A percentile compares a stretch with the other conserved stretches of the same genome.
Evolutionary conservation across 2,329 filamentous ascomycete genomes (phyloP).

Genomic region (Hypoxylon sp.): DNA sequence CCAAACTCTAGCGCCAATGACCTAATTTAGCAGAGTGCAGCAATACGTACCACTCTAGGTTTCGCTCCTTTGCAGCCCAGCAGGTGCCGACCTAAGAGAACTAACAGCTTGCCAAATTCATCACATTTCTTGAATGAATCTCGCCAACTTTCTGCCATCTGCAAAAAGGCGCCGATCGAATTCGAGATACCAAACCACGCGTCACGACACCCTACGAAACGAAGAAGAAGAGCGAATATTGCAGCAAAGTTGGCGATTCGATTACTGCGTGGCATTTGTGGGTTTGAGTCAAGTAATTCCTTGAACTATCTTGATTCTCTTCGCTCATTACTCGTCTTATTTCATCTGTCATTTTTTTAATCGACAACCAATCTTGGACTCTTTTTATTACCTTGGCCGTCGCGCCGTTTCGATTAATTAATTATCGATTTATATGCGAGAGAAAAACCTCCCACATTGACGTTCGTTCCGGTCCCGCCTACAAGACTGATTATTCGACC

Average conservation of each 20-base stretch:
- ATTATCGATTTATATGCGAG: too few species aligned
- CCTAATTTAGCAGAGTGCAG: slow-evolving; percentile 23
- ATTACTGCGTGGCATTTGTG: slow-evolving; percentile 18
- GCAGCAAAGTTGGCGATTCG: neutral
- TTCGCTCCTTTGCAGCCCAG: too few species aligned
- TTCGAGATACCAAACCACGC: slow-evolving; percentile 11
- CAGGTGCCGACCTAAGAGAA: slow-evolving; percentile 4
- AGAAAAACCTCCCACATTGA: too few species aligned
- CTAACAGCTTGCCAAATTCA: slow-evolving; percentile 33
- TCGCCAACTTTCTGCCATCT: slow-evolving; percentile 19
- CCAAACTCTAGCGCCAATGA: slow-evolving; percentile 28
- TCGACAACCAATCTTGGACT: slow-evolving; percentile 7
- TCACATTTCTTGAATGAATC: slow-evolving; percentile 23
- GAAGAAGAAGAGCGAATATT: slow-evolving; percentile 1
- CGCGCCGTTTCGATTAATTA: slow-evolving; percentile 10
- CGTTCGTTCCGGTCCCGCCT: neutral
- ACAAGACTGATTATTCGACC: slow-evolving; percentile 18
- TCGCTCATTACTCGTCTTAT: slow-evolving; percentile 30
- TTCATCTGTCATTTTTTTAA: slow-evolving; percentile 24
- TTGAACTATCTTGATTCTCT: slow-evolving; percentile 31
- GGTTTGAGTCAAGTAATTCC: slow-evolving; percentile 18
- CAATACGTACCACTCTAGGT: too few species aligned
- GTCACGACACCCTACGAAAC: slow-evolving; percentile 1
- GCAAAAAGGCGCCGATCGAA: slow-evolving; percentile 11
- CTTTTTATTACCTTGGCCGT: neutral